Conservation (phyloP, 148 eudicot genomes). For the Vaccinium corymbosum region DNA sequence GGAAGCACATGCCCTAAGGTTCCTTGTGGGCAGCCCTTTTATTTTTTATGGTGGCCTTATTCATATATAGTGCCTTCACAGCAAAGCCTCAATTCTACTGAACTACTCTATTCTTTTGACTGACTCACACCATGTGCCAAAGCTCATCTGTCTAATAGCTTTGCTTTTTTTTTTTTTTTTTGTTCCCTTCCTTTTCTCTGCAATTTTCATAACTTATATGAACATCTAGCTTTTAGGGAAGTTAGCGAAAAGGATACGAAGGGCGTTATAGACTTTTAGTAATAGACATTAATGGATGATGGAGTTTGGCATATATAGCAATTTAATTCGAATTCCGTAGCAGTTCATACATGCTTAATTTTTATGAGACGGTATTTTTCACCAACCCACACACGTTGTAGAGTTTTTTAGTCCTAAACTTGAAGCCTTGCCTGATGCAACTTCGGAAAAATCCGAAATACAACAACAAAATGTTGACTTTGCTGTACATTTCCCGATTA, state of each 20-base stretch:
- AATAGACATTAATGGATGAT: background rate
- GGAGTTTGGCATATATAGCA: background rate
- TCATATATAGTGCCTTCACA: background rate
- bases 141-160: background rate
- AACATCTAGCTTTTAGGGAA: background rate
- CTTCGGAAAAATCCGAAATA: too few species aligned
- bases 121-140: conserved; percentile 3
- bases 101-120: background rate
- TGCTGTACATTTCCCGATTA: background rate
- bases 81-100: background rate
- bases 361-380: too few species aligned
- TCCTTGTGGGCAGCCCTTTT: background rate
- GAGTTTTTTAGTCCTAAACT: too few species aligned
- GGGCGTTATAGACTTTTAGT: background rate
- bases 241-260: background rate
- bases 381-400: too few species aligned
- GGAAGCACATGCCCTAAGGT: conserved; percentile 22
- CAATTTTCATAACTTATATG: background rate
- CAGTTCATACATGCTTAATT: background rate
- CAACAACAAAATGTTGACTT: background rate
- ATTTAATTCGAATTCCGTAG: background rate
- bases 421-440: too few species aligned
- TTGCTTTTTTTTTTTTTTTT: background rate
- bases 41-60: background rate
- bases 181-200: background rate